Evolutionary conservation across 2,329 filamentous ascomycete species (phyloP).

Genomic region (Epichloe brachyelytri): DNA sequence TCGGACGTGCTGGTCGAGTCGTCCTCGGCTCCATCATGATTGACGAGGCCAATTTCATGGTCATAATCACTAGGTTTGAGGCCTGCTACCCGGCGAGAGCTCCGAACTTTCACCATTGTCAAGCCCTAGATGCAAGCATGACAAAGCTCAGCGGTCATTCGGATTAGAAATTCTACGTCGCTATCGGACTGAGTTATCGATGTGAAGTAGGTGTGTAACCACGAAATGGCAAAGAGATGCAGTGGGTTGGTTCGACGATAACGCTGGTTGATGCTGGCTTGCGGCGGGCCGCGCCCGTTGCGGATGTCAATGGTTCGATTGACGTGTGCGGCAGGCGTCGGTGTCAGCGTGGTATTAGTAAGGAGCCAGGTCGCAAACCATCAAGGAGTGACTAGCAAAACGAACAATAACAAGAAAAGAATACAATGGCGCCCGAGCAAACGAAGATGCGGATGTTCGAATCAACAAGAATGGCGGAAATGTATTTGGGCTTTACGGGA

Average conservation of each 20-base stretch:
- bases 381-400: too few species aligned
- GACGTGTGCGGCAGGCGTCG: not conserved
- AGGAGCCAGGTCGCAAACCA: too few species aligned
- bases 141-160: not conserved
- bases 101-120: constrained; percentile 25
- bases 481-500: too few species aligned
- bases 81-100: constrained; percentile 40
- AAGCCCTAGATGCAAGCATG: constrained; percentile 11
- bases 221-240: not conserved
- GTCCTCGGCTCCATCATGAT: constrained; percentile 27
- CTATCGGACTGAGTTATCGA: not conserved
- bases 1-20: constrained; percentile 12
- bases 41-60: constrained; percentile 58
- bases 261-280: not conserved
- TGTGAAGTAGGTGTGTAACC: not conserved
- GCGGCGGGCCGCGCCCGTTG: not conserved
- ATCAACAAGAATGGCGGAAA: too few species aligned
- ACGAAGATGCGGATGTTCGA: not conserved
- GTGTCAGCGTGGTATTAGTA: not conserved
- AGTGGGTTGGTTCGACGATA: not conserved
- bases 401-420: too few species aligned
- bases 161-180: not conserved
- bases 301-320: not conserved
- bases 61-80: constrained; percentile 51
- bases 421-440: not conserved